Base-by-base conservation (phyloP, 1,284 basidiomycete genomes). In the Cutaneotrichosporon arboriforme region DNA sequence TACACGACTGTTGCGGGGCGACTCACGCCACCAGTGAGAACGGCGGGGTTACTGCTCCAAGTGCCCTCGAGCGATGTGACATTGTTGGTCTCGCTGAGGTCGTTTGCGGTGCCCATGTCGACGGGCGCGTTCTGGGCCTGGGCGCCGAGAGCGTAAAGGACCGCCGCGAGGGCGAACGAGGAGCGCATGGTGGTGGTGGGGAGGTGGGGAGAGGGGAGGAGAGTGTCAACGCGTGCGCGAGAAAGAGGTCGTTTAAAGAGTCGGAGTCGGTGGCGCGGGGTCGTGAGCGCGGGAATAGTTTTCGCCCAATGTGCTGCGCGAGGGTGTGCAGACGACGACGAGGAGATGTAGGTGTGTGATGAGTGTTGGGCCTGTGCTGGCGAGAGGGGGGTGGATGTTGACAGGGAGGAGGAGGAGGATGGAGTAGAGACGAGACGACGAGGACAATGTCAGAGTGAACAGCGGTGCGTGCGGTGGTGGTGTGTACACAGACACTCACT, bases 21-120 rank as follows among this genome's bases (percentile, higher is more conserved):
- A 84, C 90, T 74, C 68, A 92, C 90, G n/a, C 83, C 36, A 37
- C 92, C 92, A 15, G 92, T 94, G 14, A 80, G 41, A 34, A 96
- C 90, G 33, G 81, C 77, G 62, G 81, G 79, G 61, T 81, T 84
- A 38, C 87, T 85, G 49, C 81, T 81, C 92, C 92, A 97, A 18
- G 90, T 92, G 0, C 92, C 92, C 23, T 70, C 61, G 49, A 96
- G 76, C 48, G 76, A 49, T 1, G 87, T 87, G 2, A 80, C 77
- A 65, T 89, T 90, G 74, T 84, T 73, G 18, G 64, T 62, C 2
- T 58, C 50, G 13, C 60, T 60, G 20, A 72, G 43, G 53, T 72
- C 67, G 22, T 26, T 46, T 14, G 34, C 26, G 26, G 50, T 72
- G 36, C 36, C 36, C 36, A 37, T 37, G 36, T 37, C 31, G n/a